phyloP scores from a whole-genome alignment of 2,329 filamentous ascomycete genomes.

The Aspergillus sp. region DNA sequence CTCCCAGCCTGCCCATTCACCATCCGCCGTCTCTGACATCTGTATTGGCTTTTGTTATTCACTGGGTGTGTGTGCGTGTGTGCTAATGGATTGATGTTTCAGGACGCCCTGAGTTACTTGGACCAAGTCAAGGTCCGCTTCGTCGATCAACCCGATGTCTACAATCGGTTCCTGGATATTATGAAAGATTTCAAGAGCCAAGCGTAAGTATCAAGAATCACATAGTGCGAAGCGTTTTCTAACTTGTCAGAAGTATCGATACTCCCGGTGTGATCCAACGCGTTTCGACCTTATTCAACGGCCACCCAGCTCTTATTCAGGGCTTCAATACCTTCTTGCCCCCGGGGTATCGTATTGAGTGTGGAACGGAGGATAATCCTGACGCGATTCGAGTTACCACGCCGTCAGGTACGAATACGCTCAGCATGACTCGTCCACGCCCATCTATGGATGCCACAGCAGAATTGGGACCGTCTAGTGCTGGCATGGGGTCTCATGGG shows the following conservation, averaged over 20 bases:
- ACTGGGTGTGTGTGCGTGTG: no score
- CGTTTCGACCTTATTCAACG: constrained; percentile 90
- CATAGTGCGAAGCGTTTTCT: constrained; percentile 1
- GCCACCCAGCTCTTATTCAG: constrained; percentile 89
- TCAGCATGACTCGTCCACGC: constrained; percentile 56
- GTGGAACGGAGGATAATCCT: constrained; percentile 84
- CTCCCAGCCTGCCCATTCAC: background rate
- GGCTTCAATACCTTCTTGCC: constrained; percentile 98
- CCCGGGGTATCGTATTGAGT: constrained; percentile 93
- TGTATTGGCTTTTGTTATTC: constrained; percentile 2
- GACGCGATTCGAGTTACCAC: constrained; percentile 96
- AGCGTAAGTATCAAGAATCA: constrained; percentile 52
- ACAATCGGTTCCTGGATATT: constrained; percentile 93
- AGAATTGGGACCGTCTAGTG: constrained; percentile 24
- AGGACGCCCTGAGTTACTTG: constrained; percentile 85
- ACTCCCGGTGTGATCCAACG: constrained; percentile 95
- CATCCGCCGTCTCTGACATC: constrained; percentile 2
- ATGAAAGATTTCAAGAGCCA: constrained; percentile 99
- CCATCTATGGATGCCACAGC: constrained; percentile 27
- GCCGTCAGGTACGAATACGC: constrained; percentile 91
- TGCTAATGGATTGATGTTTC: constrained; percentile 35
- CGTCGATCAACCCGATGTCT: constrained; percentile 91
- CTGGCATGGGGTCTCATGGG: constrained; percentile 21
- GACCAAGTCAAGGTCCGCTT: constrained; percentile 99
- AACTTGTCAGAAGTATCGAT: constrained; percentile 57